Conservation (phyloP, 1,139 yeast species). For the Hansenula sp. region DNA sequence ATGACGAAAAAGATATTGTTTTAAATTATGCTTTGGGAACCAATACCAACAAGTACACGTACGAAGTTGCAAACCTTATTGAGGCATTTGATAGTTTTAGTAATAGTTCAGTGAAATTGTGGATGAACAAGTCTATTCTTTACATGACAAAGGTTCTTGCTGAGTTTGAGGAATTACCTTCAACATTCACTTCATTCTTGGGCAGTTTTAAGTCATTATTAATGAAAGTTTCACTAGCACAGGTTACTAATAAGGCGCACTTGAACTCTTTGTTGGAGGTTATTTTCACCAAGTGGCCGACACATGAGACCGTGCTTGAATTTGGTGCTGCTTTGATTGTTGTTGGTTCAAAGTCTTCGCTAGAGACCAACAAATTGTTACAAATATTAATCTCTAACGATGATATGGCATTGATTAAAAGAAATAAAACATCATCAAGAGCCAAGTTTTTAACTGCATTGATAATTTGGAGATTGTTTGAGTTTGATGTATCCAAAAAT, state of each 20-base stretch:
- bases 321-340: slow-evolving; percentile 38
- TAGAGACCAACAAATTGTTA: slow-evolving; percentile 51
- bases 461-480: slow-evolving; percentile 41
- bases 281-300: slow-evolving; percentile 47
- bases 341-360: slow-evolving; percentile 30
- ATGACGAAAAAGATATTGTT: slow-evolving; percentile 17
- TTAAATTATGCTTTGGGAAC: slow-evolving; percentile 23
- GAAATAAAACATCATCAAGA: slow-evolving; percentile 11
- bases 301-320: slow-evolving; percentile 35
- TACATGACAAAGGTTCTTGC: slow-evolving; percentile 63
- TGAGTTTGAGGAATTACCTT: slow-evolving; percentile 36
- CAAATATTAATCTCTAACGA: slow-evolving; percentile 61
- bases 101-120: slow-evolving; percentile 17
- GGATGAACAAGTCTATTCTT: slow-evolving; percentile 44
- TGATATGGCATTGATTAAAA: slow-evolving; percentile 30
- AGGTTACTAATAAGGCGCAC: slow-evolving; percentile 40
- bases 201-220: slow-evolving; percentile 27
- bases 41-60: slow-evolving; percentile 24
- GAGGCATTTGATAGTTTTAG: slow-evolving; percentile 12
- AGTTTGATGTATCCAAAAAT: slow-evolving; percentile 40
- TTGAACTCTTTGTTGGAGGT: slow-evolving; percentile 70
- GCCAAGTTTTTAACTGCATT: slow-evolving; percentile 40
- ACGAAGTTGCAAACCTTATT: slow-evolving; percentile 25
- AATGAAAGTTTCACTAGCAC: slow-evolving; percentile 36
- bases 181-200: slow-evolving; percentile 30